Evolutionary conservation across 192 early-diverging fungal species (phyloP).

Genomic region (Kickxella alabastrina): DNA sequence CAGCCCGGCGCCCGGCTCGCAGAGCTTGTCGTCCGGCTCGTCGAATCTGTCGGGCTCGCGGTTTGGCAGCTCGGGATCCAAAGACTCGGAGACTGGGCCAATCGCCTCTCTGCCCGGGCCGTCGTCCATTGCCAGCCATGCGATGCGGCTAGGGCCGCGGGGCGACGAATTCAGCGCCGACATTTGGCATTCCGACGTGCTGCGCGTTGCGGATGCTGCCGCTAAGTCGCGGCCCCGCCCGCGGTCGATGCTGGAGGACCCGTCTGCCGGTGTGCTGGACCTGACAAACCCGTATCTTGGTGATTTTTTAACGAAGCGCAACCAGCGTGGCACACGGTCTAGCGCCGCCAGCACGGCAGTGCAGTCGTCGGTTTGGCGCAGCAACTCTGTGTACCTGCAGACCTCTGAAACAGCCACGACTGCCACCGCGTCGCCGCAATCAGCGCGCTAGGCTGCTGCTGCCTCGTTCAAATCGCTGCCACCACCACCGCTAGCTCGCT

Average conservation of each 20-base stretch:
- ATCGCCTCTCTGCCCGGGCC: background rate
- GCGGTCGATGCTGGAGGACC: slow-evolving; percentile 33
- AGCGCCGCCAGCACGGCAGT: slow-evolving; percentile 11
- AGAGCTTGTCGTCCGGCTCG: slow-evolving; percentile 15
- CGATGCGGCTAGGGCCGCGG: background rate
- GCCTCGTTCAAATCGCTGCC: too few relatives aligned
- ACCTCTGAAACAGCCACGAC: too few relatives aligned
- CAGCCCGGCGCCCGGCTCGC: background rate
- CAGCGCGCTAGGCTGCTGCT: too few relatives aligned
- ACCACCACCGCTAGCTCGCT: too few relatives aligned
- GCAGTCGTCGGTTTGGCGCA: slow-evolving; percentile 11
- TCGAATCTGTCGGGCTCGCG: slow-evolving; percentile 21
- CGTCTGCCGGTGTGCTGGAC: slow-evolving; percentile 15
- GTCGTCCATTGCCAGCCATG: slow-evolving; percentile 20
- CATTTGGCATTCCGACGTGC: slow-evolving; percentile 40
- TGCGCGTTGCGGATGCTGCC: slow-evolving; percentile 32
- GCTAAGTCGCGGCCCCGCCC: slow-evolving; percentile 18
- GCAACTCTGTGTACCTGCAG: background rate
- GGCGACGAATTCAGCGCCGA: slow-evolving; percentile 14
- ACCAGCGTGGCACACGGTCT: slow-evolving; percentile 10
- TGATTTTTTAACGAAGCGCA: slow-evolving; percentile 32
- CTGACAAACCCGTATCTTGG: slow-evolving; percentile 43
- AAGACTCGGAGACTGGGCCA: slow-evolving; percentile 19
- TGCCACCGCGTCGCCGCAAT: too few relatives aligned
- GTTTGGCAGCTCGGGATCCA: slow-evolving; percentile 23